Evolutionary conservation across 495 filamentous ascomycete genomes (phyloP), one percentile per base, ranked within the genome.

Genomic region (Lophium mytilinum): DNA sequence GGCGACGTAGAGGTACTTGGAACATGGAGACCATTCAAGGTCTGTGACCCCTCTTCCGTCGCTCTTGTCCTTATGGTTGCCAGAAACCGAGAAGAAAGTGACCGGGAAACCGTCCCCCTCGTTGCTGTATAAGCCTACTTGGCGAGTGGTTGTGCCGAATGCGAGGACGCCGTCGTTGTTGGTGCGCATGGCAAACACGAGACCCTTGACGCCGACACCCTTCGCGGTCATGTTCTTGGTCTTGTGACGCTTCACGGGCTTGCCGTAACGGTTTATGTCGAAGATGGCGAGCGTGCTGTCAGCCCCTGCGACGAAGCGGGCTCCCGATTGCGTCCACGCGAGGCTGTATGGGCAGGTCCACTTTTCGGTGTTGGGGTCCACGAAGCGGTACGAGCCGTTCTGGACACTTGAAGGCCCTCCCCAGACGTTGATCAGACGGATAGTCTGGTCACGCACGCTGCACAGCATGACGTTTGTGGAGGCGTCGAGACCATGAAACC

Each of bases 1-100:
- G n/a, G 83, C 86, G 14, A 95, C 81, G 63, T 88, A 84, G 35
- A 98, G 71, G 71, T 96, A 97, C 57, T 82, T 75, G n/a, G 89
- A 92, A 73, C 89, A 92, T 0, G 82, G 79, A 61, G 87, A 92
- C 91, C 89, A 95, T 1, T 77, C 49, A 11, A 88, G 74, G 62
- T 93, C 85, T 33, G 83, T 85, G 17, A 97, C 69, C 2, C 93
- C 92, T 0, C 70, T 71, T 0, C 89, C 89, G 1, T 77, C 78
- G 3, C 84, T 73, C 4, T 70, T 65, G 4, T 66, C 65, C 33
- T 3, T 19, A 4, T 43, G 17, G 3, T 55, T 9, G 4, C 39
- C 17, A 0, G 75, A 77, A 4, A 76, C 56, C 12, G 71, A 71
- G 73, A 89, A 95, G 2, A 83, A 83, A 0, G 86, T 83, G 12